Evolutionary conservation across 805 yeast species (phyloP).

Genomic region (Starmerella bacillaris): DNA sequence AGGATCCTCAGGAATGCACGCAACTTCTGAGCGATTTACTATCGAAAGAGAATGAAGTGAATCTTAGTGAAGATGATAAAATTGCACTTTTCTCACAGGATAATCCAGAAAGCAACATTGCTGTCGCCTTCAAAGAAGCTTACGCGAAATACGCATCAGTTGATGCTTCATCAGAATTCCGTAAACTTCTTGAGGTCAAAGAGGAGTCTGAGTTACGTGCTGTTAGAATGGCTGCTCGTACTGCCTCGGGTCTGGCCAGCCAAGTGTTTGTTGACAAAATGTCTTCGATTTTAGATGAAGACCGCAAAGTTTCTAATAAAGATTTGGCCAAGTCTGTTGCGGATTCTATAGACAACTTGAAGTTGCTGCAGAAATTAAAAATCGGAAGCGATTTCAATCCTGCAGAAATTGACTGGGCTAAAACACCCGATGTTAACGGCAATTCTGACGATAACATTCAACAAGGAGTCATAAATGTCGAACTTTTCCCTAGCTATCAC

Average conservation of each 20-base stretch:
- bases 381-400: conserved; percentile 55
- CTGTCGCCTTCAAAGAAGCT: conserved; percentile 29
- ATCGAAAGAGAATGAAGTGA: conserved; percentile 11
- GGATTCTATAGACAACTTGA: conserved; percentile 61
- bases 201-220: conserved; percentile 59
- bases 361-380: conserved; percentile 43
- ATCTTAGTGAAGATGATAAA: conserved; percentile 25
- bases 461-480: conserved; percentile 62
- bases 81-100: conserved; percentile 65
- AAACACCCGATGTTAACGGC: conserved; percentile 77
- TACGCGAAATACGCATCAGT: conserved; percentile 17
- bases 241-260: conserved; percentile 57
- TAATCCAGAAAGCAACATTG: conserved; percentile 63
- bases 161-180: conserved; percentile 39
- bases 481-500: conserved; percentile 73
- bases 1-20: conserved; percentile 62
- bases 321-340: conserved; percentile 62
- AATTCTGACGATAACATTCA: conserved; percentile 36
- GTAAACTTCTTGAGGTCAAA: conserved; percentile 48
- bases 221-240: conserved; percentile 52
- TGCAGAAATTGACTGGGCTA: conserved; percentile 76
- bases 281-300: conserved; percentile 77
- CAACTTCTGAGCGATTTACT: conserved; percentile 43
- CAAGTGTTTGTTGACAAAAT: conserved; percentile 70
- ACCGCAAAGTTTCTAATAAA: conserved; percentile 51